A percentile compares a stretch with the other conserved stretches of the same genome.
Conservation (phyloP, 2,329 filamentous ascomycete genomes). For the Nothophoma quercina region DNA sequence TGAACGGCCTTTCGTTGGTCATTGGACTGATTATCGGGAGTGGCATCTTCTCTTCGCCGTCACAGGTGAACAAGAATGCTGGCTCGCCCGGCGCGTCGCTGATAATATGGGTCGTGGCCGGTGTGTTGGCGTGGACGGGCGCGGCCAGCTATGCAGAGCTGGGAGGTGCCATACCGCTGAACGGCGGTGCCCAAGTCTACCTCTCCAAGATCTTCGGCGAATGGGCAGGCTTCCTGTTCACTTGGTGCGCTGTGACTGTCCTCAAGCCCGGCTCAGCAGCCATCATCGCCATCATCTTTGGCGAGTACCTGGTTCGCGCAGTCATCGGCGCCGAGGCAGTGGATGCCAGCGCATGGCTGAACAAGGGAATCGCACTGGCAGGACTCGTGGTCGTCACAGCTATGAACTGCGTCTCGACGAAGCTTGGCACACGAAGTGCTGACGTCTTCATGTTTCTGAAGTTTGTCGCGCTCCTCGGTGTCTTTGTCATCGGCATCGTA, state of each 20-base stretch:
- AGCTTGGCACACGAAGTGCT: constrained; percentile 83
- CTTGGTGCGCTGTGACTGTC: constrained; percentile 93
- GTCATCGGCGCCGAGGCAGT: constrained; percentile 86
- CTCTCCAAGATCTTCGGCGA: constrained; percentile 96
- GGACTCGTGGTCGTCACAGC: constrained; percentile 80
- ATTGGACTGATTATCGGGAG: constrained; percentile 94
- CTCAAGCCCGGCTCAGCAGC: constrained; percentile 92
- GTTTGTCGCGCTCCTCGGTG: constrained; percentile 85
- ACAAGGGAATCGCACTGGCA: constrained; percentile 82
- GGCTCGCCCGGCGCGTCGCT: constrained; percentile 90
- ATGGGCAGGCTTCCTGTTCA: constrained; percentile 90
- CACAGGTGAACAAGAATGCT: constrained; percentile 88
- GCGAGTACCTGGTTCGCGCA: constrained; percentile 92
- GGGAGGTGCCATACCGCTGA: constrained; percentile 92
- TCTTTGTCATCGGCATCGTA: constrained; percentile 87
- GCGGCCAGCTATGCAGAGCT: constrained; percentile 95
- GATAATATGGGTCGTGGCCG: constrained; percentile 90
- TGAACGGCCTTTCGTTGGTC: constrained; percentile 91
- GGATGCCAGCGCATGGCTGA: constrained; percentile 83
- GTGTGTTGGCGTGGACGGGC: constrained; percentile 94
- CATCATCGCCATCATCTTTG: constrained; percentile 97
- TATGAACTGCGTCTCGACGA: constrained; percentile 90
- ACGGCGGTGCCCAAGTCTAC: constrained; percentile 93
- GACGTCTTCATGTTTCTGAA: constrained; percentile 98
- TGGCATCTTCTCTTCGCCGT: constrained; percentile 94